Evolutionary conservation across 2,329 filamentous ascomycete species (phyloP).

Genomic region (Nothophaeocryptopus gaeumannii): DNA sequence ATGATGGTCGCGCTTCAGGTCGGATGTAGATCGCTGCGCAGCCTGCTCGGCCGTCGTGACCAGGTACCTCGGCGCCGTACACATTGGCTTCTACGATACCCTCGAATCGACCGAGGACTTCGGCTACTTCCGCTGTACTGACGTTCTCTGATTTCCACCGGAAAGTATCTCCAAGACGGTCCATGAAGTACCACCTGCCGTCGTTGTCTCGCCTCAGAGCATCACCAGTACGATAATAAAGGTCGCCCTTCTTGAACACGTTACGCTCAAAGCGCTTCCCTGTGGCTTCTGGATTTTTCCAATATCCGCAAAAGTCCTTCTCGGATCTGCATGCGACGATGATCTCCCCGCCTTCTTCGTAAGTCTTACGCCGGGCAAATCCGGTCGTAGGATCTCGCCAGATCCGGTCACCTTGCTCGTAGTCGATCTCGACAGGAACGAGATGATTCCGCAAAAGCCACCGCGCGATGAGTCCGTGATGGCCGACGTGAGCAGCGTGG

Average conservation of each 20-base stretch:
- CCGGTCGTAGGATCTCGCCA: conserved; percentile 65
- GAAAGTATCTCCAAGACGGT: conserved; percentile 49
- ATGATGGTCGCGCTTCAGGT: conserved; percentile 45
- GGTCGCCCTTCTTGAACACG: conserved; percentile 48
- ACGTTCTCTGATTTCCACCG: conserved; percentile 53
- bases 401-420: conserved; percentile 62
- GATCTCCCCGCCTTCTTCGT: conserved; percentile 72
- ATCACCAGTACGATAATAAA: conserved; percentile 50
- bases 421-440: conserved; percentile 66
- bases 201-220: conserved; percentile 44
- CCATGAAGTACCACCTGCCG: conserved; percentile 50
- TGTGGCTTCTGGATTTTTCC: conserved; percentile 65
- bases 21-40: conserved; percentile 59
- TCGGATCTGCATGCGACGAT: conserved; percentile 61
- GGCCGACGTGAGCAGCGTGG: conserved; percentile 62
- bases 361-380: conserved; percentile 61
- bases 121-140: conserved; percentile 47
- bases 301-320: conserved; percentile 66
- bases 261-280: conserved; percentile 51
- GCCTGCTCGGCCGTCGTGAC: conserved; percentile 52
- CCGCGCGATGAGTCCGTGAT: conserved; percentile 65
- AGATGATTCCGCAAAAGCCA: conserved; percentile 53
- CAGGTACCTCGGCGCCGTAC: conserved; percentile 49
- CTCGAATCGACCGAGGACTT: conserved; percentile 45
- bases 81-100: conserved; percentile 48